Base-by-base conservation (phyloP, 176 grass and related monocot genomes). In the Tuctoria greenei region DNA sequence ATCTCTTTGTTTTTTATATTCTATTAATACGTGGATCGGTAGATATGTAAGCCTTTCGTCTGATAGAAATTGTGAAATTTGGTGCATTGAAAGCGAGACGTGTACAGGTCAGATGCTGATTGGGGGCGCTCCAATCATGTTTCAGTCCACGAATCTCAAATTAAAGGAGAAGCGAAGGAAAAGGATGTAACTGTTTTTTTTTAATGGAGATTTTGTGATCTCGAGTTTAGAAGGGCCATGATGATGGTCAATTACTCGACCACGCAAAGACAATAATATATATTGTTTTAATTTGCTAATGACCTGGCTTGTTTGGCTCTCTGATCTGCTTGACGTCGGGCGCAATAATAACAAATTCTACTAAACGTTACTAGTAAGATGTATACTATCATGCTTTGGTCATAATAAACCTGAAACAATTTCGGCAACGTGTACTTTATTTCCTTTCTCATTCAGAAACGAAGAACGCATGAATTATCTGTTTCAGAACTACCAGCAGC, bases 191-290 rank as follows among this genome's bases (percentile, higher is more conserved):
- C 11, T 39, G 12, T 77, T 82, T 64, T 82, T 64, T 65, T 66
- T 10, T 77, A 67, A 67, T 73, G 7, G 10, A 0, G 4, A 60
- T 51, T 34, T 67, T 87, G 73, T 10, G 34, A 73, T 72, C 73
- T 82, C 79, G 59, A 78, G 35, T 17, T 61, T 67, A 60, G 79
- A 87, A 82, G 85, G 41, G 73, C 67, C 73, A n/a, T 12, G 28
- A 50, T 25, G 17, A 7, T 4, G 28, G 23, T 2, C 41, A 36
- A 34, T 59, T 86, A 86, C 72, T 86, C 78, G 72, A 77, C 66
- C 12, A 34, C 60, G 79, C 27, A 57, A 60, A 28, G 12, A 63
- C 64, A 8, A 50, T n/a, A n/a, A n/a, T n/a, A 6, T 54, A 76
- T 61, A 24, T 82, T 59, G 1, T 50, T 28, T 11, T n/a, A n/a